Percentiles rank a stretch among this genome's conserved stretches.
Conservation (phyloP, 257 asterid genomes). For the Scutellaria galericulata region DNA sequence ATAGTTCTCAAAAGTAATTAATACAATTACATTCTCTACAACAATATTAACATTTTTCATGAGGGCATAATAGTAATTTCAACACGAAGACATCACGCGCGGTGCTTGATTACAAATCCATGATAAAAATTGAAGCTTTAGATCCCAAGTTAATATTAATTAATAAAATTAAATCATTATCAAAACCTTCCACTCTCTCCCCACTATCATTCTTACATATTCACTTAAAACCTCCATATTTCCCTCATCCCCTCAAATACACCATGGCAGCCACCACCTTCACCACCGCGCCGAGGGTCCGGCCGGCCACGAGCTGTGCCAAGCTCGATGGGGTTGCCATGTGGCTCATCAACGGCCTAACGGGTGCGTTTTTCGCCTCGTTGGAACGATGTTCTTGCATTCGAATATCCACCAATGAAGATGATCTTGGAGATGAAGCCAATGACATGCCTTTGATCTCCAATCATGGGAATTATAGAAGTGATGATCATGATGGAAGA, state of each 20-base stretch:
- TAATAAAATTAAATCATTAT: conserved; percentile 29
- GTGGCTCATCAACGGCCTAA: conserved; percentile 73
- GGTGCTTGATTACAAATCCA: conserved; percentile 32
- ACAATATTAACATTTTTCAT: neutral
- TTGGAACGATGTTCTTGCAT: conserved; percentile 84
- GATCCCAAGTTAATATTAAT: conserved; percentile 14
- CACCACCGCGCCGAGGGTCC: conserved; percentile 39
- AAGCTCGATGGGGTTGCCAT: conserved; percentile 72
- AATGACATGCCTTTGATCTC: conserved; percentile 63
- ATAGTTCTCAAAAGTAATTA: no score
- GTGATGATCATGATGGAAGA: conserved; percentile 28
- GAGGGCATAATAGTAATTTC: conserved; percentile 28
- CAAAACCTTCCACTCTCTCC: conserved; percentile 16
- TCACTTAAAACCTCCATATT: neutral
- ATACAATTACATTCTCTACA: no score
- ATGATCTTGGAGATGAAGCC: conserved; percentile 57
- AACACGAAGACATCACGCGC: conserved; percentile 27
- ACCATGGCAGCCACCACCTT: conserved; percentile 53
- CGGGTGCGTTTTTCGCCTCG: conserved; percentile 76
- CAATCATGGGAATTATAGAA: conserved; percentile 46
- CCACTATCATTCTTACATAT: conserved; percentile 12
- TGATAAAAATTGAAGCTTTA: conserved; percentile 19
- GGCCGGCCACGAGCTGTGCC: conserved; percentile 47
- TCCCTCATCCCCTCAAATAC: neutral
- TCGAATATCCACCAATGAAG: conserved; percentile 66